Evolutionary conservation across 192 early-diverging fungal genomes (phyloP).

Genomic region (Anaeromyces robustus): DNA sequence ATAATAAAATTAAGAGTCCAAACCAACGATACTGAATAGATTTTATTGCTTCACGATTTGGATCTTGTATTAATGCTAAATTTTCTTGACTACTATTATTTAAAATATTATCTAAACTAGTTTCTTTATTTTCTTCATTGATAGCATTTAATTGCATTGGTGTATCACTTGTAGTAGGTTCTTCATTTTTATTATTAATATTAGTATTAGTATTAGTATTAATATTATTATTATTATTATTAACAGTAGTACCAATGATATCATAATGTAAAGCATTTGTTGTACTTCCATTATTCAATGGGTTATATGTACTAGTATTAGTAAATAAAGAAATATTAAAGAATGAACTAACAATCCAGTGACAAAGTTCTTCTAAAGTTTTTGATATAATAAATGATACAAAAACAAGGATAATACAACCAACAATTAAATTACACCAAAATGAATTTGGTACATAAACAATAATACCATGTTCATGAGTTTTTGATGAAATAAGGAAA

Average conservation of each 20-base stretch:
- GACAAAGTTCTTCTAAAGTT: background rate
- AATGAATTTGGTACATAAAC: background rate
- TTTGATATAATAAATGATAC: background rate
- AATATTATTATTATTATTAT: background rate
- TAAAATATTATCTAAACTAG: background rate
- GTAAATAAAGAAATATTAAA: background rate
- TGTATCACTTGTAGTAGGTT: background rate
- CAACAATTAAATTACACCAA: background rate
- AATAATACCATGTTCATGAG: background rate
- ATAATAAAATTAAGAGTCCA: background rate
- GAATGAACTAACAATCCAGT: background rate
- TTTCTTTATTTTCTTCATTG: background rate
- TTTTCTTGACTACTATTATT: background rate
- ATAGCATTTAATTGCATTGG: background rate
- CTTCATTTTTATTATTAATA: background rate
- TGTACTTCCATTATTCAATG: background rate
- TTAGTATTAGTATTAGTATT: background rate
- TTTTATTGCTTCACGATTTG: background rate
- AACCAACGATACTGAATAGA: background rate
- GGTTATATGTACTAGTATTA: background rate
- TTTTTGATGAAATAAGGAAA: background rate
- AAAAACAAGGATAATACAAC: background rate
- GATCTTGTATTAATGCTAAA: background rate
- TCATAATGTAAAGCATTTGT: background rate
- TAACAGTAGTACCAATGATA: background rate